Evolutionary conservation across 1,284 basidiomycete genomes (phyloP).

Genomic region (Trichosporon faecale): DNA sequence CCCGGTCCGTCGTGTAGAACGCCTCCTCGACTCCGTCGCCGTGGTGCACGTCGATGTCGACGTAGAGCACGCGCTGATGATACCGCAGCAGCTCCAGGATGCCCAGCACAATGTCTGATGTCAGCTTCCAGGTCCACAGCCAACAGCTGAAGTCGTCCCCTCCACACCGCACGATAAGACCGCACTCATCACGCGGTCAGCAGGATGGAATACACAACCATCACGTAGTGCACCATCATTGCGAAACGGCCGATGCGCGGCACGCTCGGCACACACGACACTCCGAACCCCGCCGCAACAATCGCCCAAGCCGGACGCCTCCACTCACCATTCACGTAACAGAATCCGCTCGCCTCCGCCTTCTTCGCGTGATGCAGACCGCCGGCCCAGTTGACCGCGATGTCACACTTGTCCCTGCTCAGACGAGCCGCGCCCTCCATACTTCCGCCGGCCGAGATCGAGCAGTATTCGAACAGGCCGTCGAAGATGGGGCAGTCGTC

Average conservation of each 20-base stretch:
- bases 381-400: constrained; percentile 98
- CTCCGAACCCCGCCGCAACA: no score
- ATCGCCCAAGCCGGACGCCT: no score
- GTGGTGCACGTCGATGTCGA: constrained; percentile 98
- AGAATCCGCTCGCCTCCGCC: constrained; percentile 96
- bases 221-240: no score
- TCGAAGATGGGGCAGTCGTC: constrained; percentile 99
- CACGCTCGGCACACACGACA: no score
- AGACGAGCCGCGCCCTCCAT: constrained; percentile 98
- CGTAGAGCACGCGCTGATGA: constrained; percentile 91
- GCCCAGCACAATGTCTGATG: constrained; percentile 87
- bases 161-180: no score
- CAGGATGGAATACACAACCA: no score
- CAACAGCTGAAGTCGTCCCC: no score
- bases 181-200: no score
- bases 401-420: constrained; percentile 96
- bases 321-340: constrained; percentile 92
- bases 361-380: constrained; percentile 98
- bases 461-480: constrained; percentile 96
- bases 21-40: constrained; percentile 99
- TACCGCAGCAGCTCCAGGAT: constrained; percentile 93
- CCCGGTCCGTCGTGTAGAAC: constrained; percentile 97
- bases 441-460: constrained; percentile 95
- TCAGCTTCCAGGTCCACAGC: no score
- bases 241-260: no score